phyloP scores from a whole-genome alignment of 192 early-diverging fungal species.

The Jimgerdemannia lactiflua region DNA sequence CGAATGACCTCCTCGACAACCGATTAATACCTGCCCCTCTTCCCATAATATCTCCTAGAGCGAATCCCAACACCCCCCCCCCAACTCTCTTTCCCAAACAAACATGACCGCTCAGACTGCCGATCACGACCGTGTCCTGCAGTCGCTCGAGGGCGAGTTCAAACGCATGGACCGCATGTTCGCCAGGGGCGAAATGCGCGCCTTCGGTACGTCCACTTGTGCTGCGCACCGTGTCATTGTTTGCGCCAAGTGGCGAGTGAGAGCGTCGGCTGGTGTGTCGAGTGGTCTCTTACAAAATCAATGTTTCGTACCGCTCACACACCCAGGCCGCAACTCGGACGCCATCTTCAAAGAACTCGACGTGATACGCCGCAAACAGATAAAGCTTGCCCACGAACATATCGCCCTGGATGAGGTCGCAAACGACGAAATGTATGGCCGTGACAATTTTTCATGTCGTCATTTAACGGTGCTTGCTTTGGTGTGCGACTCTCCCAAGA shows the following conservation, averaged over 20 bases:
- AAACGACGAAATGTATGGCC: slow-evolving; percentile 13
- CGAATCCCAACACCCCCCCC: not conserved
- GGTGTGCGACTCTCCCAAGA: too few relatives aligned
- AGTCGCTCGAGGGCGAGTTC: slow-evolving; percentile 15
- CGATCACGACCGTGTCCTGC: slow-evolving; percentile 10
- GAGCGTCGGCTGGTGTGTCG: too few relatives aligned
- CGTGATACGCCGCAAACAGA: slow-evolving; percentile 17
- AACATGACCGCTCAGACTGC: slow-evolving; percentile 4
- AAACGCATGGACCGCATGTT: slow-evolving; percentile 22
- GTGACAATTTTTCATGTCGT: too few relatives aligned
- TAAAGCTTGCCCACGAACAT: slow-evolving; percentile 15
- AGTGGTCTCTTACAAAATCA: too few relatives aligned
- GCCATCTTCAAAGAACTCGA: slow-evolving; percentile 22
- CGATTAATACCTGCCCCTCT: too few relatives aligned
- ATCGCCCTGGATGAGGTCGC: slow-evolving; percentile 13
- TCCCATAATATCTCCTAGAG: too few relatives aligned
- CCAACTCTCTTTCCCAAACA: not conserved
- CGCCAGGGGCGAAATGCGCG: slow-evolving; percentile 11
- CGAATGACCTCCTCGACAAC: too few relatives aligned
- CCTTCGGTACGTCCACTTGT: slow-evolving; percentile 8
- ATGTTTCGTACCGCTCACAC: not conserved
- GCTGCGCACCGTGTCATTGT: too few relatives aligned
- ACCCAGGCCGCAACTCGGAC: slow-evolving; percentile 17
- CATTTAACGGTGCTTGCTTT: too few relatives aligned
- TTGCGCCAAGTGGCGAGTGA: too few relatives aligned